A percentile compares a stretch with the other conserved stretches of the same genome.
phyloP scores from a whole-genome alignment of 176 grass and related monocot species.

The Oryza meyeriana region DNA sequence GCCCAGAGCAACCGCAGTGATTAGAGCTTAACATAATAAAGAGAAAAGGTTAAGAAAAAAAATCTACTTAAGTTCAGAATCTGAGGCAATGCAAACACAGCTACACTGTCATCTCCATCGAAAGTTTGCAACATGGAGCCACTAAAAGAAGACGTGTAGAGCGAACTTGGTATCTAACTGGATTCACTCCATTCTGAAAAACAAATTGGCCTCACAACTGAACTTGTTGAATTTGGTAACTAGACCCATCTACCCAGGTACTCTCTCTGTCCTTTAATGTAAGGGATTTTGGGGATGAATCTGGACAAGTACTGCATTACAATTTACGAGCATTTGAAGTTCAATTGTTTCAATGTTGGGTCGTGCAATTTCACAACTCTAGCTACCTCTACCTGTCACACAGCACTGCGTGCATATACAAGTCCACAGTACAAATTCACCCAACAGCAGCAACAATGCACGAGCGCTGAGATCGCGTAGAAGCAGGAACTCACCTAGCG shows the following conservation, averaged over 20 bases:
- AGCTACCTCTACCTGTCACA: not conserved
- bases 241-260: not conserved
- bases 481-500: conserved; percentile 50
- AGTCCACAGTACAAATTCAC: not conserved
- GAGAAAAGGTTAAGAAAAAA: conserved; percentile 6
- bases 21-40: conserved; percentile 59
- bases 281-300: too few relatives aligned
- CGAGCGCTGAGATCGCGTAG: not conserved
- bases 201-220: not conserved
- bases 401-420: not conserved
- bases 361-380: not conserved
- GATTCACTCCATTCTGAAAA: not conserved
- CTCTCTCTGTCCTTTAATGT: not conserved
- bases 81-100: not conserved
- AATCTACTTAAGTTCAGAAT: not conserved
- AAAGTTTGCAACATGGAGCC: not conserved
- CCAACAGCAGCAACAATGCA: not conserved
- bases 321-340: not conserved
- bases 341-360: not conserved
- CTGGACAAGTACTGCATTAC: not conserved
- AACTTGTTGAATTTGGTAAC: not conserved
- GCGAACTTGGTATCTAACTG: not conserved
- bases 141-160: not conserved
- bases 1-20: conserved; percentile 54
- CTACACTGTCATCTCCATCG: not conserved